Percentiles rank a stretch among this genome's conserved stretches.
Conservation (phyloP, 805 yeast species). For the Candida cerambycidarum region DNA sequence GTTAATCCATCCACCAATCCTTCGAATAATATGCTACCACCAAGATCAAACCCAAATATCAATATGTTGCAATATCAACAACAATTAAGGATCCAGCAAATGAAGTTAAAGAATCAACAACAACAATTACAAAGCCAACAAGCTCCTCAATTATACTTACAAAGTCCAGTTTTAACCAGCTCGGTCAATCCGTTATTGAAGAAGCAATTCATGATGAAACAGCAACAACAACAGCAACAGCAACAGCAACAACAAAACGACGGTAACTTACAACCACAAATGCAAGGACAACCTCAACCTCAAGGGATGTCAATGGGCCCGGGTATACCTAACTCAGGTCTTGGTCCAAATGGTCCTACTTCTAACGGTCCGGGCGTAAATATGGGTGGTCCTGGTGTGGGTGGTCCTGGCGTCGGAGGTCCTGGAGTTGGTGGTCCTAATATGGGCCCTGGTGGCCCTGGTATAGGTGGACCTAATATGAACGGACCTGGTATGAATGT, state of each 20-base stretch:
- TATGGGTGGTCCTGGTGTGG: slow-evolving; percentile 1
- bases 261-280: slow-evolving; percentile 1
- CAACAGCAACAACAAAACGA: slow-evolving; percentile 2
- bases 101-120: slow-evolving; percentile 24
- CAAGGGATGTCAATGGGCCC: slow-evolving; percentile 11
- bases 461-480: background rate
- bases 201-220: slow-evolving; percentile 21
- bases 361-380: no score
- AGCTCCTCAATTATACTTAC: slow-evolving; percentile 18
- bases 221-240: slow-evolving; percentile 7
- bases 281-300: slow-evolving; percentile 7
- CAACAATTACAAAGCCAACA: slow-evolving; percentile 20
- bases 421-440: background rate
- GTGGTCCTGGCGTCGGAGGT: background rate
- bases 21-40: slow-evolving; percentile 13
- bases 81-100: slow-evolving; percentile 25
- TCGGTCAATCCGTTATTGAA: slow-evolving; percentile 16
- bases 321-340: no score
- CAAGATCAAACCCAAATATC: slow-evolving; percentile 12
- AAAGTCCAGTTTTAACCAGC: slow-evolving; percentile 17
- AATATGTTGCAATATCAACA: slow-evolving; percentile 22
- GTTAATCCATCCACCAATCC: background rate
- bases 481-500: slow-evolving; percentile 1
- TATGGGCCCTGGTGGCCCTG: background rate
- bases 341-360: no score